These are phyloP conservation scores for Aspergillus jensenii DNA, from an alignment of 2,329 filamentous ascomycete genomes.

Conservation along the genomic window DNA sequence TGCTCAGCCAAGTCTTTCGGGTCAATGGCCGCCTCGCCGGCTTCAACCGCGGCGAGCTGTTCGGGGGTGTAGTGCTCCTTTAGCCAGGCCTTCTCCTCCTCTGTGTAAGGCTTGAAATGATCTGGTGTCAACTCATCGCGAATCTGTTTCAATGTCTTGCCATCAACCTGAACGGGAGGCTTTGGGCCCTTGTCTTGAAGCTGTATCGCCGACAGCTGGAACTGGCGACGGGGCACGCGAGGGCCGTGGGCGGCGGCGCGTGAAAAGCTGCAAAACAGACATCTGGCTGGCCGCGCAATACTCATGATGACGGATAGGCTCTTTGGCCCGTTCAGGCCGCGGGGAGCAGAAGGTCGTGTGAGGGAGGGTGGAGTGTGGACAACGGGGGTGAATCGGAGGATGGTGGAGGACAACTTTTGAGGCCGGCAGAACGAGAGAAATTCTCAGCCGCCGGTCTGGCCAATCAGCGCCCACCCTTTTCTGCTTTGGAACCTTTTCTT, in stretches of 20 bases:
- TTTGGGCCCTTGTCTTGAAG: conserved; percentile 34
- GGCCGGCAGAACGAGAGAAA: conserved; percentile 20
- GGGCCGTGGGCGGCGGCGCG: conserved; percentile 38
- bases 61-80: conserved; percentile 70
- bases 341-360: conserved; percentile 10
- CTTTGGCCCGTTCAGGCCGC: conserved; percentile 30
- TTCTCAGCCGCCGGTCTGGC: conserved; percentile 25
- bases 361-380: conserved; percentile 3
- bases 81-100: conserved; percentile 64
- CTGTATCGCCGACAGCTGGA: conserved; percentile 46
- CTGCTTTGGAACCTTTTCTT: conserved; percentile 7
- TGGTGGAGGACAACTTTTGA: conserved; percentile 9
- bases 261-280: conserved; percentile 51
- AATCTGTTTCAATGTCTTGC: conserved; percentile 24
- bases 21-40: conserved; percentile 75
- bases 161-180: not conserved
- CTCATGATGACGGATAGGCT: conserved; percentile 45
- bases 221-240: conserved; percentile 48
- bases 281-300: conserved; percentile 49
- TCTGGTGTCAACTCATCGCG: conserved; percentile 24
- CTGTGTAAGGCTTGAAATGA: conserved; percentile 60
- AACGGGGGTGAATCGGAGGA: conserved; percentile 3
- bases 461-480: conserved; percentile 25
- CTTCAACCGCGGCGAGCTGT: conserved; percentile 78
- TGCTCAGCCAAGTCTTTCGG: conserved; percentile 72